A percentile compares a stretch with the other conserved stretches of the same genome.
Evolutionary conservation across 2,329 filamentous ascomycete genomes (phyloP).

Genomic region (Penicillium frequentans): DNA sequence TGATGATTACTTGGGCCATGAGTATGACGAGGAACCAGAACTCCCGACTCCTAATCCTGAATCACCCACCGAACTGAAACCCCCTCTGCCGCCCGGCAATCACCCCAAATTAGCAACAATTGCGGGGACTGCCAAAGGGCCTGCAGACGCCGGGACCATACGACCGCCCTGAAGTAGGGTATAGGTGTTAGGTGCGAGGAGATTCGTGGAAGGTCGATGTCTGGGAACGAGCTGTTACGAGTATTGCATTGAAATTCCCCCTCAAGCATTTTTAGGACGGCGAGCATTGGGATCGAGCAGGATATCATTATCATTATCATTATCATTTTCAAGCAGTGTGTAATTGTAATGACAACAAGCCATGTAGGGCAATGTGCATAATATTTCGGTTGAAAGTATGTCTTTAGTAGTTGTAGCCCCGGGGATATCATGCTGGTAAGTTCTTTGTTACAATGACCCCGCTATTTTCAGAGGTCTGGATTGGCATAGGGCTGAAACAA

Average conservation of each 20-base stretch:
- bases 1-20: constrained; percentile 51
- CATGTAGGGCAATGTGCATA: constrained; percentile 18
- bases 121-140: constrained; percentile 20
- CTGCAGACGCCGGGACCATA: constrained; percentile 30
- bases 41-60: constrained; percentile 34
- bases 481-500: not conserved
- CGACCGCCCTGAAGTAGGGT: constrained; percentile 32
- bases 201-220: not conserved
- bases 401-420: not conserved
- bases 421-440: not conserved
- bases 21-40: constrained; percentile 52
- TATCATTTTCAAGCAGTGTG: constrained; percentile 6
- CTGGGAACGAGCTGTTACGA: constrained; percentile 6
- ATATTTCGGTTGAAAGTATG: not conserved
- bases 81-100: constrained; percentile 66
- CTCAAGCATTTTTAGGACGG: constrained; percentile 22
- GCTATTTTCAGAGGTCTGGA: not conserved
- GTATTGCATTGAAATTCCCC: constrained; percentile 23
- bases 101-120: constrained; percentile 21
- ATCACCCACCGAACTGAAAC: constrained; percentile 65
- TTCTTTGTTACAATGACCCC: not conserved
- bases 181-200: not conserved
- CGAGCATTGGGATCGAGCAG: constrained; percentile 12
- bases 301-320: not conserved
- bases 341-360: constrained; percentile 21